Conservation (phyloP, 352 stramenopile species). For the Phytophthora meadii region DNA sequence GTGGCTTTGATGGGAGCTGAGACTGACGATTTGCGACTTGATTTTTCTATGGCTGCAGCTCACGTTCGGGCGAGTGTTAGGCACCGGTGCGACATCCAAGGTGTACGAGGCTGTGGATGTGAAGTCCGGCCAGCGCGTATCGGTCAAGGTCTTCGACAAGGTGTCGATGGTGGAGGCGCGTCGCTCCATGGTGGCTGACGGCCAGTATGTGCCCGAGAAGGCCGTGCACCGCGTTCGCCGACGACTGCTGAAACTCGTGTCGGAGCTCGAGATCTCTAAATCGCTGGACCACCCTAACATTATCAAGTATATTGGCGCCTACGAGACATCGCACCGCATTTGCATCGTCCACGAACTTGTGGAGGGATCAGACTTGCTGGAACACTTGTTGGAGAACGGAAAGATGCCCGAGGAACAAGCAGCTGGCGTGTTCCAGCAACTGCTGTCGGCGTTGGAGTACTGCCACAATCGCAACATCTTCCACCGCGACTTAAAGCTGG, state of each 20-base stretch:
- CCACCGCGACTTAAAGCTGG: constrained; percentile 96
- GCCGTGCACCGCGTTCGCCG: constrained; percentile 73
- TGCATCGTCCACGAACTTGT: constrained; percentile 86
- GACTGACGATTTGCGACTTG: constrained; percentile 32
- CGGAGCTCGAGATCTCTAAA: constrained; percentile 84
- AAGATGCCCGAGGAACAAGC: constrained; percentile 75
- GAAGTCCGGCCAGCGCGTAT: constrained; percentile 52
- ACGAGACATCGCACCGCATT: constrained; percentile 81
- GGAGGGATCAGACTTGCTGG: constrained; percentile 73
- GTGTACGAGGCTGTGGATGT: constrained; percentile 76
- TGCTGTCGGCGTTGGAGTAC: constrained; percentile 94
- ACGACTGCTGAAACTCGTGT: constrained; percentile 80
- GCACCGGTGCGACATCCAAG: constrained; percentile 78
- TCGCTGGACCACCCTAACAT: constrained; percentile 81
- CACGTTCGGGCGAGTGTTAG: constrained; percentile 65
- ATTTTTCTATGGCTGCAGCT: constrained; percentile 46
- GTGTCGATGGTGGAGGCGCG: constrained; percentile 79
- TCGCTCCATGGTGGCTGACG: constrained; percentile 79
- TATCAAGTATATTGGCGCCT: constrained; percentile 76
- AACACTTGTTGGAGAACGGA: constrained; percentile 72
- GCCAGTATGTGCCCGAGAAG: constrained; percentile 64
- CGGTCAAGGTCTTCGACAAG: constrained; percentile 89
- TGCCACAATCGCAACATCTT: constrained; percentile 92
- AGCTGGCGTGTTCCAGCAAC: constrained; percentile 73
- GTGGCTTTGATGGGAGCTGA: constrained; percentile 3